These are phyloP conservation scores for Nicotiana attenuata DNA, from an alignment of 257 asterid genomes.

Conservation along the genomic window DNA sequence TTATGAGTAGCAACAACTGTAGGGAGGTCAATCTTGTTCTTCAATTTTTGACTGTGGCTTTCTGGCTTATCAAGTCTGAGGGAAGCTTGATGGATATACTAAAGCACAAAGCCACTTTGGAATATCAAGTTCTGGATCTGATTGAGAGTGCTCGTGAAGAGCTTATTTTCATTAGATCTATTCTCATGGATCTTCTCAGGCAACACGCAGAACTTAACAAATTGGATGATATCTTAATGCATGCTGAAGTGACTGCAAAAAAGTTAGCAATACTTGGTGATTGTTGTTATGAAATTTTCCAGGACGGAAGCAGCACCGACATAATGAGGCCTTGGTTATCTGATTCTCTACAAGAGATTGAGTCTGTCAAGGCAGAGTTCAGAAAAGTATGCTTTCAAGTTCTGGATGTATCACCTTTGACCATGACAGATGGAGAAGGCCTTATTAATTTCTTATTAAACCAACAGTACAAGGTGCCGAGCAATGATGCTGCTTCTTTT, in stretches of 20 bases:
- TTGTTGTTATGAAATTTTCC: conserved; percentile 2
- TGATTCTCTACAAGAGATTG: conserved; percentile 6
- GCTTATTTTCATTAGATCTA: conserved; percentile 7
- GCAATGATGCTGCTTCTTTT: background rate
- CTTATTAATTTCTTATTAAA: background rate
- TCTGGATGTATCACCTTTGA: background rate
- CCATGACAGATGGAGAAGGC: background rate
- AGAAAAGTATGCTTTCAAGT: background rate
- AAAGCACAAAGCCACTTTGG: conserved; percentile 2
- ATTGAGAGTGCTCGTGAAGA: conserved; percentile 8
- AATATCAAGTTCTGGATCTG: background rate
- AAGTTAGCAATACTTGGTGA: background rate
- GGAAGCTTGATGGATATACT: background rate
- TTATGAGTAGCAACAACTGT: background rate
- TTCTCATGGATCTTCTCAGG: background rate
- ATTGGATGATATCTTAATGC: background rate
- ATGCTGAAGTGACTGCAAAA: background rate
- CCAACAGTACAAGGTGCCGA: background rate
- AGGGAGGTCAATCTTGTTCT: background rate
- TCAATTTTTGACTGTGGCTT: background rate
- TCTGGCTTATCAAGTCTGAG: background rate
- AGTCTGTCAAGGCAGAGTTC: background rate
- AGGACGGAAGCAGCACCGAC: background rate
- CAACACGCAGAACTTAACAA: background rate
- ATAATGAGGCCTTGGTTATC: background rate